Percentiles rank a stretch among this genome's conserved stretches.
phyloP scores from a whole-genome alignment of 202 grass and related monocot genomes.

The Zoysia matrella region DNA sequence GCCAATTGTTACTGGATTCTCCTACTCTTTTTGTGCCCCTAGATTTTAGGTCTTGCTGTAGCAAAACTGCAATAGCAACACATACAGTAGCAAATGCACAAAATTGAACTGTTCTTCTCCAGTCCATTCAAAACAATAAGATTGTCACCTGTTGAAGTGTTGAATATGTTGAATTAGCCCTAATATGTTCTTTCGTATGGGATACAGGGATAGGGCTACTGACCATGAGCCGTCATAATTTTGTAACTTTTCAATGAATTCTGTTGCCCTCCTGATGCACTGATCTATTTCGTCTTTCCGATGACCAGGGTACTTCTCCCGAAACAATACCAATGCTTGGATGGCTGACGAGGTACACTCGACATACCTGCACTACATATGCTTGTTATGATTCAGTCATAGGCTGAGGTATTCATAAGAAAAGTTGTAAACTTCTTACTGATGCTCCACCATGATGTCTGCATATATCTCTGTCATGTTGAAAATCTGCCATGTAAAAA shows the following conservation, averaged over 20 bases:
- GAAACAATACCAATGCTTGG: conserved; percentile 68
- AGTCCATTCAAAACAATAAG: too few species aligned
- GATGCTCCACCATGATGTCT: conserved; percentile 73
- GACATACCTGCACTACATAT: conserved; percentile 60
- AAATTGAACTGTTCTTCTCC: too few species aligned
- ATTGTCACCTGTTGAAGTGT: background rate
- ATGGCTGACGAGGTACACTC: conserved; percentile 92
- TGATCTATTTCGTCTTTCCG: conserved; percentile 64
- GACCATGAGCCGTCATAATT: conserved; percentile 84
- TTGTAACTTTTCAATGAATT: conserved; percentile 67
- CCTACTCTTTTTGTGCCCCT: background rate
- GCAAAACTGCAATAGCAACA: conserved; percentile 10
- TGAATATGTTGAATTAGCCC: conserved; percentile 6
- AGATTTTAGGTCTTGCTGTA: conserved; percentile 16
- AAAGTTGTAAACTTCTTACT: conserved; percentile 55
- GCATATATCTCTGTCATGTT: conserved; percentile 81
- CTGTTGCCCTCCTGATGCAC: conserved; percentile 51
- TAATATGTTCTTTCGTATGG: background rate
- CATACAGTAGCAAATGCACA: background rate
- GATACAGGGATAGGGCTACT: conserved; percentile 26
- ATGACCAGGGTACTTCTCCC: conserved; percentile 59
- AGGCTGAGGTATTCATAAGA: too few species aligned
- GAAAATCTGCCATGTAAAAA: conserved; percentile 51
- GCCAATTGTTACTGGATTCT: background rate
- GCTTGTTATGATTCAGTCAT: background rate